Conservation (phyloP, 306 rosid species). For the Heteromeles arbutifolia region DNA sequence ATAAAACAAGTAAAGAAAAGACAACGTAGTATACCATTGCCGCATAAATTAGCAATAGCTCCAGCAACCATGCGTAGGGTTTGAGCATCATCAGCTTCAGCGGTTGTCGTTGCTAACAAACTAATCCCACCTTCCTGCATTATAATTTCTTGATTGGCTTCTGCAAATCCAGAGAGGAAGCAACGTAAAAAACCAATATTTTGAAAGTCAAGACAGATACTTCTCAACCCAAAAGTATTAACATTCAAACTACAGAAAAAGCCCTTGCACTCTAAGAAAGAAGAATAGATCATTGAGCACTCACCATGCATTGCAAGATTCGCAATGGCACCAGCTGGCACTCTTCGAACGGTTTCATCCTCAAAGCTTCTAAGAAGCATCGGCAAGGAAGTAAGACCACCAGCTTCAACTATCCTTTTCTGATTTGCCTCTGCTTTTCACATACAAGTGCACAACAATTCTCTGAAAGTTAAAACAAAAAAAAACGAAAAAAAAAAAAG, state of each 20-base stretch:
- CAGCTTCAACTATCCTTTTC: conserved; percentile 89
- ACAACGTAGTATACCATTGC: conserved; percentile 60
- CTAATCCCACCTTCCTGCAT: conserved; percentile 92
- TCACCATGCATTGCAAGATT: conserved; percentile 98
- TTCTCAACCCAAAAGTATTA: conserved; percentile 9
- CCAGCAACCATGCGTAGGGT: conserved; percentile 99
- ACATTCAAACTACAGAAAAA: conserved; percentile 14
- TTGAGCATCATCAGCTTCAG: conserved; percentile 96
- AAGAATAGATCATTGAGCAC: conserved; percentile 1
- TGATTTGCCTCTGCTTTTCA: conserved; percentile 77
- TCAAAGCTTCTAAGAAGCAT: conserved; percentile 94
- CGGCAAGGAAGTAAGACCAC: conserved; percentile 87
- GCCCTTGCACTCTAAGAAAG: conserved; percentile 3
- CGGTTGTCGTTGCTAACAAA: conserved; percentile 79
- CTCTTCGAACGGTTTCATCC: conserved; percentile 91
- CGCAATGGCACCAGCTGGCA: conserved; percentile 98
- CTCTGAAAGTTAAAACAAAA: neutral
- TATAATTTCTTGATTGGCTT: conserved; percentile 91
- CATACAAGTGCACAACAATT: conserved; percentile 19
- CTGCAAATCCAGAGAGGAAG: conserved; percentile 42
- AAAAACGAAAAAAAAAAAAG: neutral
- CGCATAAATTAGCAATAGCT: conserved; percentile 92
- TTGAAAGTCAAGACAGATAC: neutral
- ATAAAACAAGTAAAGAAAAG: neutral
- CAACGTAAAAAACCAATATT: conserved; percentile 14